phyloP scores from a whole-genome alignment of 495 filamentous ascomycete species.

The Trichoderma parareesei region DNA sequence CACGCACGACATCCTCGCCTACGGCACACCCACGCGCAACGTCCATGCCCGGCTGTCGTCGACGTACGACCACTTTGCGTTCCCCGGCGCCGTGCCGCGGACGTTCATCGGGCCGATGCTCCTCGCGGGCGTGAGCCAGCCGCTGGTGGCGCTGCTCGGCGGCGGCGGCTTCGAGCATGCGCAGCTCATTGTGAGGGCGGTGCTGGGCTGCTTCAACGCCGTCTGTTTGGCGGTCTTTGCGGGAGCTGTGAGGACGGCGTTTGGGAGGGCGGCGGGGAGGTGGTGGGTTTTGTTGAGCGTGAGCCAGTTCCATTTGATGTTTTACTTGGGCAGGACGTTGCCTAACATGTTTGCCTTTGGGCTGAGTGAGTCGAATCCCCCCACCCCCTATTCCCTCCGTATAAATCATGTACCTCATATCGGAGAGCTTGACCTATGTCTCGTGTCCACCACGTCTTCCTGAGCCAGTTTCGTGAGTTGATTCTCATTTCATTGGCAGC shows the following conservation, averaged over 20 bases:
- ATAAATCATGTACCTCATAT: constrained; percentile 7
- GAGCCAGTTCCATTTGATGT: constrained; percentile 87
- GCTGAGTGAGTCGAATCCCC: constrained; percentile 45
- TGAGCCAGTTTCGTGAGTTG: too few relatives aligned
- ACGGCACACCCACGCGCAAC: constrained; percentile 60
- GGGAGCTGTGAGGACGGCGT: constrained; percentile 53
- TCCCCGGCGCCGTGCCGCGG: constrained; percentile 84
- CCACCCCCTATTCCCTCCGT: not conserved
- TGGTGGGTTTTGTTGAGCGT: constrained; percentile 82
- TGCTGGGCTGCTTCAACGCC: constrained; percentile 76
- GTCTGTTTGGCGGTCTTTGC: constrained; percentile 56
- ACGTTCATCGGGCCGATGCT: constrained; percentile 76
- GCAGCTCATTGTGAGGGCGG: constrained; percentile 55
- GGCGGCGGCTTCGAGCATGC: constrained; percentile 32
- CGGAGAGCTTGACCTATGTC: not conserved
- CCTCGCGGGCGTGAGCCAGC: constrained; percentile 60
- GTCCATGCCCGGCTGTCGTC: constrained; percentile 38
- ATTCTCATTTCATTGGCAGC: constrained; percentile 30
- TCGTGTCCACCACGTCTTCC: too few relatives aligned
- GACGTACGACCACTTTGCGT: constrained; percentile 84
- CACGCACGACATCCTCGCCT: constrained; percentile 77
- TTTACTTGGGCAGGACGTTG: constrained; percentile 85
- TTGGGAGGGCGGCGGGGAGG: constrained; percentile 58
- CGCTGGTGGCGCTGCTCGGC: constrained; percentile 40
- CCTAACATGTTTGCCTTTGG: constrained; percentile 97